Evolutionary conservation across 108 stramenopile genomes (phyloP), one percentile per base, ranked within the genome.

Genomic region (Craspedostauros australis): DNA sequence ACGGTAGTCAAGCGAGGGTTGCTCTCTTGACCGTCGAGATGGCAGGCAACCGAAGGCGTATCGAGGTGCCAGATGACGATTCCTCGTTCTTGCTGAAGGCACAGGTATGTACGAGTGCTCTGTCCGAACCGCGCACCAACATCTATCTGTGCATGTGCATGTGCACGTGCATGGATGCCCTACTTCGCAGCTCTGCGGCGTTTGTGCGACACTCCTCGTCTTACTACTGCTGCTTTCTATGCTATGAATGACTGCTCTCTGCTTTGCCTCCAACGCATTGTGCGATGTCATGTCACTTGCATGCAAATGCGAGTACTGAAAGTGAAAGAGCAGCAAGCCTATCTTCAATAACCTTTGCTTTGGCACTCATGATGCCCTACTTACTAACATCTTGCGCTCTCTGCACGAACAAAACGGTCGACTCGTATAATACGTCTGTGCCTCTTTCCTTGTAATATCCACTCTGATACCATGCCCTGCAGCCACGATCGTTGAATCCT

Each of bases 31-130:
- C 78, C 14, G 81, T 91, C 23, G 82, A 91, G 56, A 76, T 49
- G 9, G 64, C 68, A 28, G 59, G 75, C 9, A 39, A 62, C 5
- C 42, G 83, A 33, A 66, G 85, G 25, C 76, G 73, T 20, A 72
- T 86, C 40, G 89, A 86, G 56, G 71, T 91, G 23, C 89, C 89
- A 5, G 85, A 91, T 40, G 89, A 91, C 47, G 89, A 91, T 61
- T 91, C 89, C 19, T 91, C 89, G 2, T 91, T 91, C 64, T 53
- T 91, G 19, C 54, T 87, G 25, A 61, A 83, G 33, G 83, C 80
- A 39, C 85, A 85, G 70, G 72, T 68, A 55, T 26, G 66, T 28
- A 7, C n/a, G 14, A 27, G 24, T 16, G 11, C 8, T 16, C 23
- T 16, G 40, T 48, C 32, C 8, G 18, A 2, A 41, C 23, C 7